These are phyloP conservation scores for Calonectria henricotiae DNA, from an alignment of 2,329 filamentous ascomycete species.

Conservation along the genomic window DNA sequence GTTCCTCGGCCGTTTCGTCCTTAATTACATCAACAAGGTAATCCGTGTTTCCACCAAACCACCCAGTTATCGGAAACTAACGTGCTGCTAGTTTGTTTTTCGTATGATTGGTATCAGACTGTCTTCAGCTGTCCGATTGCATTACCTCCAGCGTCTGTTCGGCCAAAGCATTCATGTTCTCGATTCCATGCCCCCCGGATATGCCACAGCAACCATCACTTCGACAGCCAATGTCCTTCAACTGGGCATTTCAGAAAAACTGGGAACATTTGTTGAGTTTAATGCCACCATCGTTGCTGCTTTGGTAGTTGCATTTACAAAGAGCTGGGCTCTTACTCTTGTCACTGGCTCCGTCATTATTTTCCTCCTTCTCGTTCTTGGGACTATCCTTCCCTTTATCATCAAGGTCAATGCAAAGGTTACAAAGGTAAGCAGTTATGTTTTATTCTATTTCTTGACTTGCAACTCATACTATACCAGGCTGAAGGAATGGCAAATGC, in stretches of 20 bases:
- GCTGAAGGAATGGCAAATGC: conserved; percentile 73
- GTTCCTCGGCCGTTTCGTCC: conserved; percentile 77
- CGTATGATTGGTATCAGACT: conserved; percentile 76
- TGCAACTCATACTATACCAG: conserved; percentile 43
- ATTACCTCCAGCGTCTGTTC: conserved; percentile 77
- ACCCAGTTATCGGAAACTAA: conserved; percentile 6
- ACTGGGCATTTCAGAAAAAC: conserved; percentile 76
- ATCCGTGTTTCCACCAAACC: not conserved
- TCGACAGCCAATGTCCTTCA: conserved; percentile 77
- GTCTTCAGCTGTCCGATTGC: conserved; percentile 74
- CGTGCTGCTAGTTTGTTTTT: conserved; percentile 67
- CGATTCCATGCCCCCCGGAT: conserved; percentile 76
- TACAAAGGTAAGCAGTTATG: conserved; percentile 55
- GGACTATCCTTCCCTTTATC: conserved; percentile 70
- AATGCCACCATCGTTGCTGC: conserved; percentile 68
- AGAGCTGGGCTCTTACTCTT: conserved; percentile 73
- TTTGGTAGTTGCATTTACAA: conserved; percentile 71
- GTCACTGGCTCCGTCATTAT: conserved; percentile 72
- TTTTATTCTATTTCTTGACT: too few relatives aligned
- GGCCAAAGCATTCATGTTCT: conserved; percentile 78
- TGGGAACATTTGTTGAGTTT: conserved; percentile 74
- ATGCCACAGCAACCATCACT: conserved; percentile 76
- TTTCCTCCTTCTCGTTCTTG: conserved; percentile 69
- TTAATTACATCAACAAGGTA: conserved; percentile 76
- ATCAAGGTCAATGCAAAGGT: conserved; percentile 67